phyloP scores from a whole-genome alignment of 2,329 filamentous ascomycete species.

The Helicocarpus griseus region DNA sequence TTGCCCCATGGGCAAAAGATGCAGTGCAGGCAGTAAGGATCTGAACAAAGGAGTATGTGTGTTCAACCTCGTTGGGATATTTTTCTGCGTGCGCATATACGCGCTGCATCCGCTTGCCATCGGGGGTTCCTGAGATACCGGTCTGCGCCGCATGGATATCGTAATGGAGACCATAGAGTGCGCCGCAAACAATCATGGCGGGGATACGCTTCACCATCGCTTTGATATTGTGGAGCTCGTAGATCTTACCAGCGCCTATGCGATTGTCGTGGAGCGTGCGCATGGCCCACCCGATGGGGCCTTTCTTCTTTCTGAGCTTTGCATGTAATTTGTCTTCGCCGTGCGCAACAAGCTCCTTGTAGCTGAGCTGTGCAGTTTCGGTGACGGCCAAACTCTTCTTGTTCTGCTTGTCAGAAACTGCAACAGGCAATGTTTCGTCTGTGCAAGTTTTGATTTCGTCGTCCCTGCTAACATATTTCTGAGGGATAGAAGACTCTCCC shows the following conservation, averaged over 20 bases:
- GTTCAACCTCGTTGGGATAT: constrained; percentile 61
- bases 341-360: constrained; percentile 53
- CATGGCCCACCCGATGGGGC: constrained; percentile 77
- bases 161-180: constrained; percentile 68
- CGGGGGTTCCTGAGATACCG: constrained; percentile 61
- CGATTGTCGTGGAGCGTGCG: constrained; percentile 64
- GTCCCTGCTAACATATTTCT: constrained; percentile 16
- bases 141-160: constrained; percentile 70
- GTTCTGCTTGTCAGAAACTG: constrained; percentile 22
- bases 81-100: constrained; percentile 57
- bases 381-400: constrained; percentile 32
- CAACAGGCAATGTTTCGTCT: constrained; percentile 14
- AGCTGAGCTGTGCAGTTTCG: constrained; percentile 46
- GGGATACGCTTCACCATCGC: constrained; percentile 56
- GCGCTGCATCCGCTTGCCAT: constrained; percentile 60
- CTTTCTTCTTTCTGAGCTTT: constrained; percentile 51
- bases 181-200: constrained; percentile 52
- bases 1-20: constrained; percentile 57
- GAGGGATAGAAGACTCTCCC: constrained; percentile 27
- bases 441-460: constrained; percentile 21
- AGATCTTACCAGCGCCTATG: constrained; percentile 61
- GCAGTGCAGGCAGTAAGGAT: constrained; percentile 43
- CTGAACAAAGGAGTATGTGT: constrained; percentile 47
- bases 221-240: constrained; percentile 63
- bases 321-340: constrained; percentile 51